A percentile compares a stretch with the other conserved stretches of the same genome.
Conservation (phyloP, 2,329 filamentous ascomycete genomes). For the Ambrosiella beaveri region DNA sequence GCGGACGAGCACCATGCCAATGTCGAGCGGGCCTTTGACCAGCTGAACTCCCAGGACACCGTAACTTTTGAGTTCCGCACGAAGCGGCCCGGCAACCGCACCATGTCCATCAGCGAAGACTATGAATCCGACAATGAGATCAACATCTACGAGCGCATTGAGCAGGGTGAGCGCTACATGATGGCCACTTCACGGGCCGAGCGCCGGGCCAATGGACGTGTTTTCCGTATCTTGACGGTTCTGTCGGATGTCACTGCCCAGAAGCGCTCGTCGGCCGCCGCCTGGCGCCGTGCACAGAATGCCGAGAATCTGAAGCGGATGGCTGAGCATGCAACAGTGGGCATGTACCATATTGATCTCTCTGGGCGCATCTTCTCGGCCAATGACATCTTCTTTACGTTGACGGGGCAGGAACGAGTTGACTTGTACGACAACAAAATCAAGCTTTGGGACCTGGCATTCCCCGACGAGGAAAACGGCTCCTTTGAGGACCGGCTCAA, state of each 20-base stretch:
- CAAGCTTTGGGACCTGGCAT: conserved; percentile 28
- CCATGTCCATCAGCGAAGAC: neutral
- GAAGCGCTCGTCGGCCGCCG: conserved; percentile 31
- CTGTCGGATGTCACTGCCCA: conserved; percentile 34
- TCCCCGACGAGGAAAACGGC: conserved; percentile 28
- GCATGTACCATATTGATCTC: conserved; percentile 37
- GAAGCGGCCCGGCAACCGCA: conserved; percentile 6
- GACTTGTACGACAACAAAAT: conserved; percentile 23
- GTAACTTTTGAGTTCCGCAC: conserved; percentile 32
- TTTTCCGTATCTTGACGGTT: conserved; percentile 30
- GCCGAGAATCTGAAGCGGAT: conserved; percentile 36
- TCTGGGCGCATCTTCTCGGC: conserved; percentile 32
- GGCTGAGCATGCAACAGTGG: conserved; percentile 36
- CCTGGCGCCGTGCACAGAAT: conserved; percentile 31
- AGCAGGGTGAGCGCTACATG: conserved; percentile 23
- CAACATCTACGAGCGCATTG: conserved; percentile 8
- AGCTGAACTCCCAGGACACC: conserved; percentile 20
- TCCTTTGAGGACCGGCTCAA: conserved; percentile 24
- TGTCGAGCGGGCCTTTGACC: conserved; percentile 18
- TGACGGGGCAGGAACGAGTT: conserved; percentile 31
- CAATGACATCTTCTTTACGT: conserved; percentile 36
- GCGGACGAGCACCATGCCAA: conserved; percentile 28
- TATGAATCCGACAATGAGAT: conserved; percentile 10
- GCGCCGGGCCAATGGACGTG: conserved; percentile 24
- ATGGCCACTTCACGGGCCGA: conserved; percentile 32